Base-by-base conservation (phyloP, 2,329 filamentous ascomycete species). In the Emergomyces pasteurianus region DNA sequence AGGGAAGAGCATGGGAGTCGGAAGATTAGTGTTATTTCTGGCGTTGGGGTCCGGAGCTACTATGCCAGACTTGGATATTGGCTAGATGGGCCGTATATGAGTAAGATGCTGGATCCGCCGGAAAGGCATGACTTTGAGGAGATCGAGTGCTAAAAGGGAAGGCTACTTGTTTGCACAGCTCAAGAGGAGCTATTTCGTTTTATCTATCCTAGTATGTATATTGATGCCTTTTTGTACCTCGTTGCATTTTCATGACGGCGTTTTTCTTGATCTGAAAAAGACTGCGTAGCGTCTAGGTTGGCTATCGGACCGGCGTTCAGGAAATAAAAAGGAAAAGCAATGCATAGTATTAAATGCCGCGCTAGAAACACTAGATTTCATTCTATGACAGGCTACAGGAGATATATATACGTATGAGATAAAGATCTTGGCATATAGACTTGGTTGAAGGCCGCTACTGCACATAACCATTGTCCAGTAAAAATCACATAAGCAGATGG, bases 11-110 rank as follows among this genome's bases (percentile, higher is more conserved):
- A 99, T 71, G 89, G 91, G 6, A 96, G 92, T 68, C 82, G 82
- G 63, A 99, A 99, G 81, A 90, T 99, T 60, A 94, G 90, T 70
- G 91, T 99, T 66, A 99, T 99, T 63, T 96, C 91, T n/a, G 94
- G 94, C 36, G 92, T 99, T 8, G 94, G 94, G 14, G 95, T 97
- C 21, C 82, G 94, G 70, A 95, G 90, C 70, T 99, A 99, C 73
- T 99, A 99, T 72, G 86, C 84, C 65, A 92, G 92, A 73, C 81
- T 99, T 38, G 94, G 94, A 1, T 99, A 96, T 77, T 90, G 85
- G 80, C 80, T 99, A 36, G 94, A 99, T 73, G 94, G 94, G 10
- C 90, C 89, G 12, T 96, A 95, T 65, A 90, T 80, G 78, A 80
- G 77, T 63, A 80, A 80, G 69, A 77, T 74, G 72, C 66, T 80